Percentiles rank a stretch among this genome's conserved stretches.
Evolutionary conservation across 2,329 filamentous ascomycete genomes (phyloP).

Genomic region (Dendryphion nanum): DNA sequence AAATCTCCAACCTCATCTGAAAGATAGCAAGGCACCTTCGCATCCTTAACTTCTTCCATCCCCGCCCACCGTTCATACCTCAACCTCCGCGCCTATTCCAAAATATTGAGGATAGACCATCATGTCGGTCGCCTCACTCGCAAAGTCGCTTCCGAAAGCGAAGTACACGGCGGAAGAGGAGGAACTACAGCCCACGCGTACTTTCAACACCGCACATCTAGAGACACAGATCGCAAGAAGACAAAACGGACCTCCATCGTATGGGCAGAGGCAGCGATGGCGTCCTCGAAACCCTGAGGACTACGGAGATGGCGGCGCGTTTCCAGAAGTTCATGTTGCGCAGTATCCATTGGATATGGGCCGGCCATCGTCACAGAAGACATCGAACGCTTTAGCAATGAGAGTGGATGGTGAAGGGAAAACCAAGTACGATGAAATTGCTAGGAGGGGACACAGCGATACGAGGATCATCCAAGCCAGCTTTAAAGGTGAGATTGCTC

Average conservation of each 20-base stretch:
- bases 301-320: slow-evolving; percentile 93
- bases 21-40: too few relatives aligned
- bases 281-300: slow-evolving; percentile 84
- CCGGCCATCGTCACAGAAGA: slow-evolving; percentile 58
- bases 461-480: slow-evolving; percentile 86
- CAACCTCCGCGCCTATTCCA: not conserved
- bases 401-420: slow-evolving; percentile 90
- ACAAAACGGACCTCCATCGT: slow-evolving; percentile 81
- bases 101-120: too few relatives aligned
- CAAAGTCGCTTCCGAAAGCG: slow-evolving; percentile 80
- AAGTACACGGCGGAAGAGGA: slow-evolving; percentile 91
- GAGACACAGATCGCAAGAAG: slow-evolving; percentile 74
- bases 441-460: slow-evolving; percentile 80
- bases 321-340: slow-evolving; percentile 88
- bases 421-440: slow-evolving; percentile 95
- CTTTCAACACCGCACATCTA: slow-evolving; percentile 73
- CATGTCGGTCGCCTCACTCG: slow-evolving; percentile 59
- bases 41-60: too few relatives aligned
- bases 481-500: slow-evolving; percentile 63
- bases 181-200: slow-evolving; percentile 64
- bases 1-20: too few relatives aligned
- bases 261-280: slow-evolving; percentile 86
- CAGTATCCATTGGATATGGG: slow-evolving; percentile 98
- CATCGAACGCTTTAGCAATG: slow-evolving; percentile 85
- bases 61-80: too few relatives aligned